Evolutionary conservation across 176 grass and related monocot genomes (phyloP).

Genomic region (Carex pumila): DNA sequence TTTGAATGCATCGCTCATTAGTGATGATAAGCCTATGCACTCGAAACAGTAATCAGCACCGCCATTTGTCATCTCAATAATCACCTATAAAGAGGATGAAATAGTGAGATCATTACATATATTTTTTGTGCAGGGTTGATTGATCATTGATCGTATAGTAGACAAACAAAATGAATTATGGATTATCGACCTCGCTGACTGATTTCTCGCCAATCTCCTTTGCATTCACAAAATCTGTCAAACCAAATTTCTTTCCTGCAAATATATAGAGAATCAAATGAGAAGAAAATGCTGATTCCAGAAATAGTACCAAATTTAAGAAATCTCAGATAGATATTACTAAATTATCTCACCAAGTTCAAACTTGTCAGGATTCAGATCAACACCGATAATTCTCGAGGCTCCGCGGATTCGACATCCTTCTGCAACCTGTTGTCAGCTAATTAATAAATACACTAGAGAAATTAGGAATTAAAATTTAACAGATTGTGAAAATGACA

Average conservation of each 20-base stretch:
- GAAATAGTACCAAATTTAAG: neutral
- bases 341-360: conserved; percentile 43
- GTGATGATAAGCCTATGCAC: conserved; percentile 64
- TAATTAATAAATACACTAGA: neutral
- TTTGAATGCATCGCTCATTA: conserved; percentile 62
- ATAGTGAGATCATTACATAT: neutral
- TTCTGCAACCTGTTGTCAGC: conserved; percentile 52
- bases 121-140: neutral
- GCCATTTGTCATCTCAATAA: conserved; percentile 64
- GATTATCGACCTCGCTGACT: conserved; percentile 36
- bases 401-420: conserved; percentile 64
- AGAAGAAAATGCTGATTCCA: neutral
- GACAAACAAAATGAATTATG: neutral
- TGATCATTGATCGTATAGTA: neutral
- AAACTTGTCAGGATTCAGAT: conserved; percentile 61
- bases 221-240: conserved; percentile 75
- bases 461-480: neutral
- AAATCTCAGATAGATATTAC: conserved; percentile 1
- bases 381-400: conserved; percentile 71
- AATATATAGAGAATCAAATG: neutral
- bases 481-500: neutral
- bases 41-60: conserved; percentile 78
- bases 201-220: conserved; percentile 55
- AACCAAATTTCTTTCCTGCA: conserved; percentile 69
- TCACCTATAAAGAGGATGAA: conserved; percentile 27